Conservation (phyloP, 208 protist species). For the Vickermania ingenoplastis region DNA sequence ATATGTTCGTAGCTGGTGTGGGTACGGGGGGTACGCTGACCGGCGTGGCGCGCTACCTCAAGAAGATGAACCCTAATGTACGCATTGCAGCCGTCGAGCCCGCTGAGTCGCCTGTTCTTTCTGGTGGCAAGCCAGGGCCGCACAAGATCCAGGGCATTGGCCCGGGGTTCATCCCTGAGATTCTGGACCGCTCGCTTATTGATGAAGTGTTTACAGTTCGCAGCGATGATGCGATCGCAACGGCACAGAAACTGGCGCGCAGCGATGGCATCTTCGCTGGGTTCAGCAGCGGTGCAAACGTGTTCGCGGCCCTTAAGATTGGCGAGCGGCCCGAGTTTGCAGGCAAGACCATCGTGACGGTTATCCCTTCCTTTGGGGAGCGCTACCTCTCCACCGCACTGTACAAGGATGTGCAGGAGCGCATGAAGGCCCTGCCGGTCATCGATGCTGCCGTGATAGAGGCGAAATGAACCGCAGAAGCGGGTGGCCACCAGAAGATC, state of each 20-base stretch:
- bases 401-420: constrained; percentile 59
- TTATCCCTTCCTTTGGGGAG: constrained; percentile 87
- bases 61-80: constrained; percentile 33
- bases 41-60: constrained; percentile 62
- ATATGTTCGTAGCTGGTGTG: constrained; percentile 80
- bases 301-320: constrained; percentile 75
- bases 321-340: constrained; percentile 71
- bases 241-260: constrained; percentile 48
- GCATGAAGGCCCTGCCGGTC: constrained; percentile 54
- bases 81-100: constrained; percentile 79
- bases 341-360: constrained; percentile 82
- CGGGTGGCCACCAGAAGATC: background rate
- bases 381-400: constrained; percentile 84
- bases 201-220: constrained; percentile 67
- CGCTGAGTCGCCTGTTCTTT: constrained; percentile 76
- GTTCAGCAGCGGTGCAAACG: constrained; percentile 76
- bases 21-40: constrained; percentile 85
- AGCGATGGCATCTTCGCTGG: constrained; percentile 79
- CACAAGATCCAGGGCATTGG: constrained; percentile 91
- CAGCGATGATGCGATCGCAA: constrained; percentile 60
- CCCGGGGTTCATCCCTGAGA: constrained; percentile 78
- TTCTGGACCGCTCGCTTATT: constrained; percentile 49
- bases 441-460: constrained; percentile 49
- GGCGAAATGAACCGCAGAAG: background rate
- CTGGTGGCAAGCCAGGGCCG: constrained; percentile 61